A percentile compares a stretch with the other conserved stretches of the same genome.
Evolutionary conservation across 495 filamentous ascomycete genomes (phyloP).

Genomic region (Extremus antarcticus): DNA sequence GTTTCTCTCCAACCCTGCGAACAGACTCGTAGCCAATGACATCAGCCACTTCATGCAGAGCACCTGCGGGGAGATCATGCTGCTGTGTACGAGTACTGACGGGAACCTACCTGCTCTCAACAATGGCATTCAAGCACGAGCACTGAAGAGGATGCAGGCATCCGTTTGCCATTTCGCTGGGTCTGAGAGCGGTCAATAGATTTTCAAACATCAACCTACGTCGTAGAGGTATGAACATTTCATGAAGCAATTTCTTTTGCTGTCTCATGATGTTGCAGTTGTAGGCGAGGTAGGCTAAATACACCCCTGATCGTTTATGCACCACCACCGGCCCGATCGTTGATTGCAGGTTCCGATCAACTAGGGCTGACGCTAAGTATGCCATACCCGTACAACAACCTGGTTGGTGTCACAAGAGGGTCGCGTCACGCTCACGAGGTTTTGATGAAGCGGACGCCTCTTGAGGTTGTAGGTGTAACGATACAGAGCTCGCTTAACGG

Average conservation of each 20-base stretch:
- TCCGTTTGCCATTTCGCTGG: too few relatives aligned
- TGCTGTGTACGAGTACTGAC: background rate
- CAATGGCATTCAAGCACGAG: background rate
- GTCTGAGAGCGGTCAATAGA: too few relatives aligned
- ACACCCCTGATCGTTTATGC: too few relatives aligned
- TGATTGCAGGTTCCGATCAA: too few relatives aligned
- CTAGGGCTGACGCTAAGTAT: too few relatives aligned
- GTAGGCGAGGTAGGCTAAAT: too few relatives aligned
- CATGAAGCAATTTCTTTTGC: too few relatives aligned
- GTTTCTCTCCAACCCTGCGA: too few relatives aligned
- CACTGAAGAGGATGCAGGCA: background rate
- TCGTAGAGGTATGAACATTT: too few relatives aligned
- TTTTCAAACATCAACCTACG: too few relatives aligned
- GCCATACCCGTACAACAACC: background rate
- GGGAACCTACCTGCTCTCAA: background rate
- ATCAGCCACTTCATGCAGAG: background rate
- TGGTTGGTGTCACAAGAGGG: background rate
- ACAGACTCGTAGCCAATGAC: background rate
- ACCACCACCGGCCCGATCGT: too few relatives aligned
- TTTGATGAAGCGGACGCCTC: background rate
- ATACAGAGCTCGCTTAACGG: background rate
- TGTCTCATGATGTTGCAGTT: too few relatives aligned
- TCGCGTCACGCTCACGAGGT: background rate
- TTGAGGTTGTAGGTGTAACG: background rate
- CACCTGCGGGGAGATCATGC: background rate